A percentile compares a stretch with the other conserved stretches of the same genome.
Conservation (phyloP, 164 flowering plant species). For the Litsea cubeba region DNA sequence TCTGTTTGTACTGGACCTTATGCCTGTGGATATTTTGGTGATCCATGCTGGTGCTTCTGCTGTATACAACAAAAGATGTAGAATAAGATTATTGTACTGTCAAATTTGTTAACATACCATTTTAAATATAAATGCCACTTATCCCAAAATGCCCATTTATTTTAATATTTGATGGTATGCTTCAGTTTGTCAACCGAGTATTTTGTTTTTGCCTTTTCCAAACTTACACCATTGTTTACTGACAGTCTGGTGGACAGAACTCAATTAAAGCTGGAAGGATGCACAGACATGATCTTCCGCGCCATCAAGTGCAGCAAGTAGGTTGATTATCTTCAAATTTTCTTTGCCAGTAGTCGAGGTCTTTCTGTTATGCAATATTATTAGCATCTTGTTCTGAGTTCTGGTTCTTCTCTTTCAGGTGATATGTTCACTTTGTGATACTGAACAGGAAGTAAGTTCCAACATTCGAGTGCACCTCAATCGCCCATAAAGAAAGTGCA, state of each 20-base stretch:
- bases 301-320: conserved; percentile 71
- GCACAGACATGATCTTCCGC: conserved; percentile 73
- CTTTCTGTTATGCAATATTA: background rate
- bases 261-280: conserved; percentile 44
- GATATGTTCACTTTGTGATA: conserved; percentile 77
- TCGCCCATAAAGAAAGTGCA: no score
- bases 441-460: conserved; percentile 75
- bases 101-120: no score
- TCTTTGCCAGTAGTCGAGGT: background rate
- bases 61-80: background rate
- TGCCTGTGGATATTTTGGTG: background rate
- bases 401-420: conserved; percentile 37
- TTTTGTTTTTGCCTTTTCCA: no score
- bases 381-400: background rate
- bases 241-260: conserved; percentile 42
- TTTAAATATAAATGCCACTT: no score
- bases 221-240: background rate
- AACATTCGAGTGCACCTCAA: background rate
- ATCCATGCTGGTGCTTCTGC: background rate
- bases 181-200: no score
- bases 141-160: no score
- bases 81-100: background rate
- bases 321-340: background rate
- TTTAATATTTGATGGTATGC: no score
- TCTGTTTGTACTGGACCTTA: background rate